Evolutionary conservation across 331 rosid genomes (phyloP), one percentile per base, ranked within the genome.

Genomic region (Malus hybrid): DNA sequence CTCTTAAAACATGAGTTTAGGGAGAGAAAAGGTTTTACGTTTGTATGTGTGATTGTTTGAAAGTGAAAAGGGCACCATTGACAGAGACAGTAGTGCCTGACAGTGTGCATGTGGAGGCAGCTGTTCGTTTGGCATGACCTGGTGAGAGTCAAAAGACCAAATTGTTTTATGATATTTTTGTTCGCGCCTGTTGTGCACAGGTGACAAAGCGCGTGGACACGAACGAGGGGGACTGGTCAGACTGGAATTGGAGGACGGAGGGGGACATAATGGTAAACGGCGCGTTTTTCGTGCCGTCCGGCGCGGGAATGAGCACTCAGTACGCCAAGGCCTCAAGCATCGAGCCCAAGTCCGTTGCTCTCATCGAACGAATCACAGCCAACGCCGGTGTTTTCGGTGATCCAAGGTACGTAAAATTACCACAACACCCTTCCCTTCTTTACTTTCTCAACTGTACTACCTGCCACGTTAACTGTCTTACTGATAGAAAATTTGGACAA

Each of bases 201-300:
- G 99, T 95, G 84, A 95, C 99, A 2, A 95, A 89, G 95, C 91
- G 99, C 70, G 93, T 92, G 92, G 98, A 95, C 27, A 90, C 98
- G 3, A 67, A 79, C 29, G 97, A 92, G 69, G 57, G 79, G 4
- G 80, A 90, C 0, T 95, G 99, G 99, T 31, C 83, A 5, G 92
- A 28, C 12, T 95, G 99, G 99, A 95, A 95, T 65, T 95, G 99
- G 99, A 85, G 90, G 69, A 87, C 99, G 13, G 97, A 88, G 5
- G 98, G 97, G 69, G 99, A 95, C 70, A 10, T 89, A 11, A 88
- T 95, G 97, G 96, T 92, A 72, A 95, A 95, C 73, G 99, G 99
- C 10, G 99, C 99, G 0, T 95, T 86, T 80, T 95, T 95, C 32
- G 99, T 95, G n/a, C 98, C 99, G 0, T 95, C 99, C 0, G 99